Evolutionary conservation across 2,329 filamentous ascomycete species (phyloP).

Genomic region (Colletotrichum godetiae): DNA sequence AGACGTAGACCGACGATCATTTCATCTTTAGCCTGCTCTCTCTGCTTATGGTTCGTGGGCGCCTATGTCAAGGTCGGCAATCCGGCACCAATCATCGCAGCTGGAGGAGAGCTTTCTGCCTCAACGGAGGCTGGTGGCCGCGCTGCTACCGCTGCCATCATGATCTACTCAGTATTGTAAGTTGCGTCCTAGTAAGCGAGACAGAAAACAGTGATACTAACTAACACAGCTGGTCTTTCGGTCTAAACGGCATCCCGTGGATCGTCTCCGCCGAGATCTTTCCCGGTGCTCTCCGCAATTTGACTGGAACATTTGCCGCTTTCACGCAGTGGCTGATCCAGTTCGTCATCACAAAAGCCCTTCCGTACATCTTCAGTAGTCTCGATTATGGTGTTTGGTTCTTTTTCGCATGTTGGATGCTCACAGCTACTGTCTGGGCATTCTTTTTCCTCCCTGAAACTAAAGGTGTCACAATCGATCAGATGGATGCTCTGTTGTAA

Average conservation of each 20-base stretch:
- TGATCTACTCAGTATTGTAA: conserved; percentile 65
- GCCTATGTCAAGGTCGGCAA: conserved; percentile 65
- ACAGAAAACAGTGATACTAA: background rate
- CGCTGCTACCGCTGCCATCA: conserved; percentile 65
- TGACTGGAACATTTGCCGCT: conserved; percentile 54
- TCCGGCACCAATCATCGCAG: conserved; percentile 56
- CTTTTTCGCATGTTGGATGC: conserved; percentile 65
- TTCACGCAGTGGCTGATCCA: conserved; percentile 54
- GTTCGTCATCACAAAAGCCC: conserved; percentile 55
- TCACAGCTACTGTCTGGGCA: conserved; percentile 58
- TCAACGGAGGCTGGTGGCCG: conserved; percentile 59
- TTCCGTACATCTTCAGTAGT: conserved; percentile 57
- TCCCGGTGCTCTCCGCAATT: conserved; percentile 53
- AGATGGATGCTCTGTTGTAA: conserved; percentile 54
- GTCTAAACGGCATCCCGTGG: conserved; percentile 59
- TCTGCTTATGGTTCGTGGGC: conserved; percentile 63
- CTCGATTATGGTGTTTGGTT: conserved; percentile 65
- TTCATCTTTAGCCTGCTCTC: conserved; percentile 58
- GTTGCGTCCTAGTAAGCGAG: conserved; percentile 32
- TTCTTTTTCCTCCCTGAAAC: conserved; percentile 66
- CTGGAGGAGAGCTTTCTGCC: conserved; percentile 53
- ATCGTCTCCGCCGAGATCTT: conserved; percentile 58
- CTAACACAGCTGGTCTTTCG: conserved; percentile 53
- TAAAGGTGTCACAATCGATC: conserved; percentile 64
- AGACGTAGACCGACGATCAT: conserved; percentile 55